phyloP scores from a whole-genome alignment of 345 rosid species.

The Punica granatum region DNA sequence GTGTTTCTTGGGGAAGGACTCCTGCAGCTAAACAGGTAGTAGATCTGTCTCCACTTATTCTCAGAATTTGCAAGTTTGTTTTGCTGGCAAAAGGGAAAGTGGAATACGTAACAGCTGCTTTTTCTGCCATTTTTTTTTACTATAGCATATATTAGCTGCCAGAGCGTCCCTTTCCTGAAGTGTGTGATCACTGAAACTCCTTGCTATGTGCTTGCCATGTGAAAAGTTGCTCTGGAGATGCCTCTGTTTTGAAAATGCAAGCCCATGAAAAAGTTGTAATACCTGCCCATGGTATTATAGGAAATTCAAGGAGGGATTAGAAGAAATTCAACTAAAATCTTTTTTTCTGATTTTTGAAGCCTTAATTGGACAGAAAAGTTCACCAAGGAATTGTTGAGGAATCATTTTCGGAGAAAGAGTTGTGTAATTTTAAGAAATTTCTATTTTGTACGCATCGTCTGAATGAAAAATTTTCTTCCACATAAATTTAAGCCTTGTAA shows the following conservation, averaged over 20 bases:
- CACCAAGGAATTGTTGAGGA: neutral
- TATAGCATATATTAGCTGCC: neutral
- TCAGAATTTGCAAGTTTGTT: neutral
- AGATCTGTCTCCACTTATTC: neutral
- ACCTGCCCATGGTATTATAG: no score
- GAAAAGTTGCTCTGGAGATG: no score
- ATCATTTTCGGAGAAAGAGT: neutral
- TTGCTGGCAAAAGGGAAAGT: neutral
- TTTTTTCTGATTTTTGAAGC: neutral
- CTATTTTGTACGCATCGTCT: neutral
- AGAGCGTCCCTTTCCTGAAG: no score
- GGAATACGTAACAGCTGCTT: neutral
- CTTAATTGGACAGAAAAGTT: neutral
- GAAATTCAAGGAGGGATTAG: neutral
- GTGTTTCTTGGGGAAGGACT: constrained; percentile 75
- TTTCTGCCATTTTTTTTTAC: neutral
- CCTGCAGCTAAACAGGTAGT: constrained; percentile 60
- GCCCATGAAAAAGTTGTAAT: neutral
- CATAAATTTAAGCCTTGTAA: neutral
- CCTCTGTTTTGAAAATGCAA: neutral
- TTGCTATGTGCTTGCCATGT: no score
- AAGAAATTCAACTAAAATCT: neutral
- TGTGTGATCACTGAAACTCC: no score
- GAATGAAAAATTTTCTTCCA: neutral
- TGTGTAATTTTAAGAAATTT: neutral